Conservation (phyloP, 1,284 basidiomycete species). For the Trichosporon sp. region DNA sequence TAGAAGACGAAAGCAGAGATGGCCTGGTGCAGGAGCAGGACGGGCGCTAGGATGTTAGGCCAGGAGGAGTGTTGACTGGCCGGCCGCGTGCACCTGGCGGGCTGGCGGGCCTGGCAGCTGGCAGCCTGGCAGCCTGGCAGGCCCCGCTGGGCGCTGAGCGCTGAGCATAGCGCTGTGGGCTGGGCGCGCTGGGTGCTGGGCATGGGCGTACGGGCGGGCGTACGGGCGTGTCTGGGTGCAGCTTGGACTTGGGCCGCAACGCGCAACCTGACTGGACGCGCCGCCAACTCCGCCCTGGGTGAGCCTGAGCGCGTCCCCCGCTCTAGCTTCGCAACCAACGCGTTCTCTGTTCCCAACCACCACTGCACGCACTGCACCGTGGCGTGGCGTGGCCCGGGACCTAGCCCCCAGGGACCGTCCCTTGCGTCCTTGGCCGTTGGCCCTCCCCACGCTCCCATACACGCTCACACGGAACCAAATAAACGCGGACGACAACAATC, state of each 20-base stretch:
- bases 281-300: background rate
- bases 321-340: background rate
- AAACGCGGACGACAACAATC: background rate
- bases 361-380: background rate
- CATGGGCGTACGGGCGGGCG: background rate
- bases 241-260: background rate
- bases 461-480: background rate
- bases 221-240: background rate
- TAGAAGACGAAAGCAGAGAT: slow-evolving; percentile 2
- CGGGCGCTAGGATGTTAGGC: slow-evolving; percentile 1
- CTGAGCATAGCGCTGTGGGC: background rate
- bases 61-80: slow-evolving; percentile 1
- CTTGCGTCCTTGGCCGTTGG: background rate
- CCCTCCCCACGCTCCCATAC: background rate
- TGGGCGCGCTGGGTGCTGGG: background rate
- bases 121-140: too few species aligned
- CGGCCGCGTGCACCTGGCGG: background rate
- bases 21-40: background rate
- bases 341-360: background rate
- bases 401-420: background rate
- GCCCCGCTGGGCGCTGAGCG: background rate
- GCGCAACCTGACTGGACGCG: slow-evolving; percentile 2
- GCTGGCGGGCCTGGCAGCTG: too few species aligned
- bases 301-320: background rate
- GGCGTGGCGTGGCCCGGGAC: background rate